phyloP scores from a whole-genome alignment of 1,284 basidiomycete species.

The Rhizoctonia solani region DNA sequence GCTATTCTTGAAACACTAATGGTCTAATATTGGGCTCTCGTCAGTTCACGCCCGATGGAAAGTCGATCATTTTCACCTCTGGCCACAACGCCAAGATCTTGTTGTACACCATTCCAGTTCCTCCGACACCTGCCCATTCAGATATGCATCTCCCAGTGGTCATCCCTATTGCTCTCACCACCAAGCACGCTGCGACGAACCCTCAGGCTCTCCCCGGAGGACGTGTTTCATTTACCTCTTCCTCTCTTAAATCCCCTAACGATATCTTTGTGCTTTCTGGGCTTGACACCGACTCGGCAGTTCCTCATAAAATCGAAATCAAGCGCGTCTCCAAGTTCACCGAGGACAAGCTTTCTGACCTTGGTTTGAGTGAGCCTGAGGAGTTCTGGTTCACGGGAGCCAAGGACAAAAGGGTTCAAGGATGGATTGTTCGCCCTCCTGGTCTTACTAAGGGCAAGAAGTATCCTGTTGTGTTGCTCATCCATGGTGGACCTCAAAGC shows the following conservation, averaged over 20 bases:
- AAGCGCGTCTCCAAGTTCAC: slow-evolving; percentile 67
- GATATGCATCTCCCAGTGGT: slow-evolving; percentile 49
- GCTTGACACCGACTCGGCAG: slow-evolving; percentile 44
- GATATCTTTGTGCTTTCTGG: slow-evolving; percentile 66
- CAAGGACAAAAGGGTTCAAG: slow-evolving; percentile 69
- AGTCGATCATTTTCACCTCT: slow-evolving; percentile 71
- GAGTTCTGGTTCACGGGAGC: slow-evolving; percentile 88
- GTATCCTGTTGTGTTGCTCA: slow-evolving; percentile 73
- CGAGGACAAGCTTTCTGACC: slow-evolving; percentile 57
- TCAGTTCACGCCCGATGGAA: slow-evolving; percentile 74
- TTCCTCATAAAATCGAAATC: slow-evolving; percentile 40
- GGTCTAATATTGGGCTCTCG: background rate
- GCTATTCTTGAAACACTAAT: background rate
- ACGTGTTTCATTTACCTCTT: slow-evolving; percentile 67
- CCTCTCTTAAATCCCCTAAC: slow-evolving; percentile 72
- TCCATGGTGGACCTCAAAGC: slow-evolving; percentile 68
- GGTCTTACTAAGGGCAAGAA: slow-evolving; percentile 53
- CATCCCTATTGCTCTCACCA: slow-evolving; percentile 62
- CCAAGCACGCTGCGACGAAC: slow-evolving; percentile 58
- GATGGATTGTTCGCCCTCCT: slow-evolving; percentile 76
- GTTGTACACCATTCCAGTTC: slow-evolving; percentile 68
- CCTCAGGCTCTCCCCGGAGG: slow-evolving; percentile 63
- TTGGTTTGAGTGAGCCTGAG: slow-evolving; percentile 64
- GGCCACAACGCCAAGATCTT: slow-evolving; percentile 77
- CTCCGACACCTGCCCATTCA: slow-evolving; percentile 59